Evolutionary conservation across 768 basidiomycete species (phyloP).

Genomic region (Saitozyma podzolica): DNA sequence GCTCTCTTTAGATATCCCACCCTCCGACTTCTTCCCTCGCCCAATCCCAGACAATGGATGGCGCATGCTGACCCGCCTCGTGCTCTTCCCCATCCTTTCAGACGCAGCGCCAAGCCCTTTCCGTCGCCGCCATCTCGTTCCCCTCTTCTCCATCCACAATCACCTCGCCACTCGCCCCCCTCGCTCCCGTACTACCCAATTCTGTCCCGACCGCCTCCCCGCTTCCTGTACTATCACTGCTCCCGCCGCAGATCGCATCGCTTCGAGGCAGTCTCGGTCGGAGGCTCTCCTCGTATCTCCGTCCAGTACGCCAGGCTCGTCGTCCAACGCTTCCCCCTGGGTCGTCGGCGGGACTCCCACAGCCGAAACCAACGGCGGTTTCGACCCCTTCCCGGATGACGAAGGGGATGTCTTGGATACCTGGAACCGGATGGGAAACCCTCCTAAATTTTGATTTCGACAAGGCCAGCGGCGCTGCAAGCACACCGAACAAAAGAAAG

Average conservation of each 20-base stretch:
- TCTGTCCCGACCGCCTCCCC: conserved; percentile 1
- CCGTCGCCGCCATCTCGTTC: neutral
- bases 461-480: neutral
- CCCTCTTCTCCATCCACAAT: neutral
- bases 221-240: conserved; percentile 11
- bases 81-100: too few species aligned
- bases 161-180: neutral
- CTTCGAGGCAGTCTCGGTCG: conserved; percentile 17
- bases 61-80: too few species aligned
- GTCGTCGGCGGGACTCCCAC: conserved; percentile 17
- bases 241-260: conserved; percentile 15
- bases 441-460: conserved; percentile 28
- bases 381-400: conserved; percentile 21
- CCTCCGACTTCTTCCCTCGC: too few species aligned
- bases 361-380: conserved; percentile 11
- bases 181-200: conserved; percentile 2
- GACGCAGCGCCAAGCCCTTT: too few species aligned
- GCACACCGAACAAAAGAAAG: too few species aligned
- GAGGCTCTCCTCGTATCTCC: conserved; percentile 34
- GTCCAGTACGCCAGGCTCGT: conserved; percentile 13
- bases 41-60: too few species aligned
- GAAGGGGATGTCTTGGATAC: too few species aligned
- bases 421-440: conserved; percentile 35
- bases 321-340: conserved; percentile 13
- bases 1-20: too few species aligned